These are phyloP conservation scores for Phyllosticta citribraziliensis DNA, from an alignment of 2,329 filamentous ascomycete species.

Conservation along the genomic window DNA sequence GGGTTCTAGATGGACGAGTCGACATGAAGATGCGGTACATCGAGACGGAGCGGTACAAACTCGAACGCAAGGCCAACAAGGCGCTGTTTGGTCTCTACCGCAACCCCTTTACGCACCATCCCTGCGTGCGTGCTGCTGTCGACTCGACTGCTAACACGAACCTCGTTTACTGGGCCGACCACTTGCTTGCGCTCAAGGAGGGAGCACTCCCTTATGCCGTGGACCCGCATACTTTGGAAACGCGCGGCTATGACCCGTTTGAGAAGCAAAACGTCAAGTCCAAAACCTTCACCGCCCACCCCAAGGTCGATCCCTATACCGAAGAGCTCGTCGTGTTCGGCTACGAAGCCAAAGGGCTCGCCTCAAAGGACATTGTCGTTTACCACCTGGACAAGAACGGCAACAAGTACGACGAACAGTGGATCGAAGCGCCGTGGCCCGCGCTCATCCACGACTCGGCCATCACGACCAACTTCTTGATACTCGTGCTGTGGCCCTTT, in stretches of 20 bases:
- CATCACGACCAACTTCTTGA: slow-evolving; percentile 21
- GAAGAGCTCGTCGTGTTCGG: slow-evolving; percentile 25
- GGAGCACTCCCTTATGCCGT: slow-evolving; percentile 18
- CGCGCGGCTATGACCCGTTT: slow-evolving; percentile 21
- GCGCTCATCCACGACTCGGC: slow-evolving; percentile 22
- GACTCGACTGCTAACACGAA: slow-evolving; percentile 14
- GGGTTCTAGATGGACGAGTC: slow-evolving; percentile 21
- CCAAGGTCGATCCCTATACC: slow-evolving; percentile 25
- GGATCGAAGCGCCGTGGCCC: slow-evolving; percentile 20
- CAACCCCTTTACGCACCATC: slow-evolving; percentile 16
- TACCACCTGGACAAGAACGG: slow-evolving; percentile 21
- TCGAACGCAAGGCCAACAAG: slow-evolving; percentile 16
- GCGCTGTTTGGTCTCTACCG: slow-evolving; percentile 12
- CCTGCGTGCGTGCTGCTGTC: slow-evolving; percentile 17
- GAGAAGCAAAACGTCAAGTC: slow-evolving; percentile 17
- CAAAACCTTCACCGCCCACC: slow-evolving; percentile 27
- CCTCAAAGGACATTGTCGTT: slow-evolving; percentile 19
- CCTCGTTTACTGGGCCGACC: slow-evolving; percentile 9
- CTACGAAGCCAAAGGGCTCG: slow-evolving; percentile 24
- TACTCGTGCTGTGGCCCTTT: slow-evolving; percentile 22
- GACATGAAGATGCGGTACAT: slow-evolving; percentile 24
- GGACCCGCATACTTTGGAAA: slow-evolving; percentile 26
- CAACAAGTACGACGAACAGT: slow-evolving; percentile 18
- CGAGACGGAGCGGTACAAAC: slow-evolving; percentile 20
- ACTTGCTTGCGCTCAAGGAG: slow-evolving; percentile 10